Conservation (phyloP, 2,329 filamentous ascomycete genomes). For the Clonostachys byssicola region DNA sequence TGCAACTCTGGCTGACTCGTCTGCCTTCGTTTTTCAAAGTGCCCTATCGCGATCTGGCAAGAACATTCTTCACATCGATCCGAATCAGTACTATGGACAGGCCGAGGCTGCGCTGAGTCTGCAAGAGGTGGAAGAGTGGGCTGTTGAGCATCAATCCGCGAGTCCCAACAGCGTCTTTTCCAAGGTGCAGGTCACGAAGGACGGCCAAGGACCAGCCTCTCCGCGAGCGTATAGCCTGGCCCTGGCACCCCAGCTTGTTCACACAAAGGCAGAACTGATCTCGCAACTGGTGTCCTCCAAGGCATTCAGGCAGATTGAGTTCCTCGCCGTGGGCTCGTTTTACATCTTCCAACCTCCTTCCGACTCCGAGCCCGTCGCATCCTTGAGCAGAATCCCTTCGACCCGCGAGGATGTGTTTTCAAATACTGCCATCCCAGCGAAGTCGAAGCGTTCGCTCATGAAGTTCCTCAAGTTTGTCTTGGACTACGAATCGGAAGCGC, state of each 20-base stretch:
- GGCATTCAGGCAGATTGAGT: conserved; percentile 86
- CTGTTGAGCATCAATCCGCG: conserved; percentile 26
- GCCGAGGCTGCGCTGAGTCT: conserved; percentile 81
- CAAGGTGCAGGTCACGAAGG: conserved; percentile 22
- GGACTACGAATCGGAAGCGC: conserved; percentile 58
- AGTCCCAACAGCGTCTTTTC: conserved; percentile 12
- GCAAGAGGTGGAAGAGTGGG: conserved; percentile 77
- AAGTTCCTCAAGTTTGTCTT: conserved; percentile 89
- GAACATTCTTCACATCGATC: conserved; percentile 86
- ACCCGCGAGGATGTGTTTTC: conserved; percentile 90
- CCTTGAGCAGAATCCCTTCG: conserved; percentile 72
- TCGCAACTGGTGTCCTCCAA: conserved; percentile 82
- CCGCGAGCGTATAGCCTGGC: conserved; percentile 79
- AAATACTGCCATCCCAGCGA: conserved; percentile 68
- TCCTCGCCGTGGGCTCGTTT: conserved; percentile 89
- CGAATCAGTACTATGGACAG: conserved; percentile 84
- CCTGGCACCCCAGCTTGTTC: conserved; percentile 81
- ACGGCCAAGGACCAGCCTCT: conserved; percentile 43
- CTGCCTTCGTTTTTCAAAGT: conserved; percentile 48
- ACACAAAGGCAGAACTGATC: conserved; percentile 75
- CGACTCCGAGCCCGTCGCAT: conserved; percentile 16
- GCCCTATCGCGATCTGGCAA: conserved; percentile 89
- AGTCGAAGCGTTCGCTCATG: conserved; percentile 83
- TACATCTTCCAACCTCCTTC: conserved; percentile 61
- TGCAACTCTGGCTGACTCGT: conserved; percentile 9